phyloP scores from a whole-genome alignment of 2,329 filamentous ascomycete genomes.

The Beauveria caledonica region DNA sequence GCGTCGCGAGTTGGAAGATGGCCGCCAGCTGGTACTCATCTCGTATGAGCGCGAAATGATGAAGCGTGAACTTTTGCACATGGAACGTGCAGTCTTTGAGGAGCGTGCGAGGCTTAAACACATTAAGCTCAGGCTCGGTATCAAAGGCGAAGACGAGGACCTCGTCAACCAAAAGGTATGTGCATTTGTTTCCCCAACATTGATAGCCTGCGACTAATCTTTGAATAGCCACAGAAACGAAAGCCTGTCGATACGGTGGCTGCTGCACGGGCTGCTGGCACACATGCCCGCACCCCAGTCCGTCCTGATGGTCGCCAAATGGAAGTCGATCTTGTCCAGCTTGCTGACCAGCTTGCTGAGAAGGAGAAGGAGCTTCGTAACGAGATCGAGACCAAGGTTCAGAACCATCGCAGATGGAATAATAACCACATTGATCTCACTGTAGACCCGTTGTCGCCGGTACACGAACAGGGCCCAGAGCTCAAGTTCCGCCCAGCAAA shows the following conservation, averaged over 20 bases:
- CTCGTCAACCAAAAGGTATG: conserved; percentile 87
- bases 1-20: conserved; percentile 83
- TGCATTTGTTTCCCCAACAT: conserved; percentile 4
- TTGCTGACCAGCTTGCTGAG: conserved; percentile 71
- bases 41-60: conserved; percentile 72
- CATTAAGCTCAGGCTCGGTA: conserved; percentile 77
- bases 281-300: conserved; percentile 61
- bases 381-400: conserved; percentile 79
- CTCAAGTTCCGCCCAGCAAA: conserved; percentile 63
- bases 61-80: conserved; percentile 67
- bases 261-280: conserved; percentile 52
- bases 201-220: conserved; percentile 24
- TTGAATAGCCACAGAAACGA: conserved; percentile 58
- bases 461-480: conserved; percentile 54
- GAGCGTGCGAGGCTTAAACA: conserved; percentile 76
- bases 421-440: conserved; percentile 83
- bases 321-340: conserved; percentile 69
- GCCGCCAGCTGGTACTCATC: conserved; percentile 68
- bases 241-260: conserved; percentile 53
- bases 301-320: conserved; percentile 61
- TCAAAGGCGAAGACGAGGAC: conserved; percentile 90
- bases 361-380: conserved; percentile 72
- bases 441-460: conserved; percentile 72
- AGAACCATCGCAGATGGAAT: conserved; percentile 89
- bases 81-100: conserved; percentile 74